Base-by-base conservation (phyloP, 1,139 yeast genomes). In the Saccharomyces hybrid region DNA sequence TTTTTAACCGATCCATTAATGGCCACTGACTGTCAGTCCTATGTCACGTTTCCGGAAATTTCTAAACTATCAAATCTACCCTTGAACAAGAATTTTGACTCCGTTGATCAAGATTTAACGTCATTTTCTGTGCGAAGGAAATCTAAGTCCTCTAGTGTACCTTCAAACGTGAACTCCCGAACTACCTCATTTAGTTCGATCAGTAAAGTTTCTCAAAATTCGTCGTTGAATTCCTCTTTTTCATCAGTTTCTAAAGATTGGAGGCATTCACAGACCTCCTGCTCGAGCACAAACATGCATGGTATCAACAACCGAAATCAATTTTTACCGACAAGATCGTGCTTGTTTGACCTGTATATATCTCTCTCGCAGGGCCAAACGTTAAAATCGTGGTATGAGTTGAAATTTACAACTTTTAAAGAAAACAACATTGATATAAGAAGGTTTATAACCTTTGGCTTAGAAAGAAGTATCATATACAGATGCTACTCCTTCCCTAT, bases 11-110 rank as follows among this genome's bases (percentile, higher is more conserved):
- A 83, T 56, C 78, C 79, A 5, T 77, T 78, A 0, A 77, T 90
- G 79, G 87, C 91, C n/a, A 79, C 80, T 28, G 95, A 89, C 60
- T 91, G 97, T 66, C 96, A 88, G 66, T 82, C 85, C 0, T 91
- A 89, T 66, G 90, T 90, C 1, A 75, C 82, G 2, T 65, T 71
- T n/a, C 64, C 68, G 29, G 64, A 55, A 48, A 55, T 27, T 29
- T 65, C 65, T 8, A 57, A 31, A 38, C 57, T 65, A 31, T 54
- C 64, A 31, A 56, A 54, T 7, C 44, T 70, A n/a, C 72, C 73
- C 4, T 69, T 67, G 51, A 64, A 63, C 26, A 19, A 49, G 44
- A 49, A 16, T 48, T 4, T 16, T 2, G 54, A 12, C 5, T 26
- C 27, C 38, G 51, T 4, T 44, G 54, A 21, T 50, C 62, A 49